A percentile compares a stretch with the other conserved stretches of the same genome.
Conservation (phyloP, 1,284 basidiomycete genomes). For the Ustilago curta region DNA sequence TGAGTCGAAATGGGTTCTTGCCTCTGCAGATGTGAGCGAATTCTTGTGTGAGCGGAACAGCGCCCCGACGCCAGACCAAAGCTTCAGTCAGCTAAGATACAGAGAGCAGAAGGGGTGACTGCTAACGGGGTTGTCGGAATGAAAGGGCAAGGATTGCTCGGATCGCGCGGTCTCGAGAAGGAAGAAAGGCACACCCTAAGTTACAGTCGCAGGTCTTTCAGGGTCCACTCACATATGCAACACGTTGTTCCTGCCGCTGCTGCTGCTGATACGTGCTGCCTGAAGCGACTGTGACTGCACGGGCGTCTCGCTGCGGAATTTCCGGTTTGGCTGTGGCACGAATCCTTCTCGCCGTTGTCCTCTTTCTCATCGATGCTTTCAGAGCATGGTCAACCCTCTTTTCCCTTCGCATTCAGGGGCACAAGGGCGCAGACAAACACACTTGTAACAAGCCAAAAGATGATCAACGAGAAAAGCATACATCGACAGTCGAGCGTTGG, state of each 20-base stretch:
- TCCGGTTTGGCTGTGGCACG: background rate
- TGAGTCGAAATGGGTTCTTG: background rate
- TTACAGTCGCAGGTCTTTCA: conserved; percentile 6
- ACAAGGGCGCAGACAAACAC: background rate
- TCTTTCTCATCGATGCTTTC: no score
- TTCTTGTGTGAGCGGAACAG: no score
- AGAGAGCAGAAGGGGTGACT: background rate
- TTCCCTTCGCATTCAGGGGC: no score
- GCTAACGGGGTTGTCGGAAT: background rate
- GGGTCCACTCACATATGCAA: conserved; percentile 1
- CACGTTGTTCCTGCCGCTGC: background rate
- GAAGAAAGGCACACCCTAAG: background rate
- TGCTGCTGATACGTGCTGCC: conserved; percentile 6
- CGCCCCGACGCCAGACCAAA: no score
- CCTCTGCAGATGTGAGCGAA: no score
- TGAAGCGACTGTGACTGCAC: background rate
- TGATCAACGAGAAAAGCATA: conserved; percentile 3
- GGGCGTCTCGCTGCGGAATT: conserved; percentile 6
- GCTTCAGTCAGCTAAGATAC: background rate
- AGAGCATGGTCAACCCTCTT: no score
- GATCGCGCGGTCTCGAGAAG: conserved; percentile 1
- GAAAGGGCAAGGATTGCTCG: conserved; percentile 4
- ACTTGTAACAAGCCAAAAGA: background rate
- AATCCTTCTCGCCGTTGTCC: background rate
- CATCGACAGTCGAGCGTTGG: background rate